Evolutionary conservation across 306 rosid species (phyloP).

Genomic region (Castanea crenata): DNA sequence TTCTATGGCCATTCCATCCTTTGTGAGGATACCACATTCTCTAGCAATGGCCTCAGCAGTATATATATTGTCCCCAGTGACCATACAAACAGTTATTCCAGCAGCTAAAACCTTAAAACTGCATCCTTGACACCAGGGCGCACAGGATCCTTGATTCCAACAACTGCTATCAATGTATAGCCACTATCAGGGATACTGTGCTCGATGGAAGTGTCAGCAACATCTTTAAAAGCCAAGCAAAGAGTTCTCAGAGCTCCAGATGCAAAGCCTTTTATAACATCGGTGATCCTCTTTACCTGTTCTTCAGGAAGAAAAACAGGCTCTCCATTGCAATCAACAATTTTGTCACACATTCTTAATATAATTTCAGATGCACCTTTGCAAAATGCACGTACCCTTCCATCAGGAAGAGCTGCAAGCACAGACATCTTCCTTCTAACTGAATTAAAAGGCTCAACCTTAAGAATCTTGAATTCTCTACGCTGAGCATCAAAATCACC

Average conservation of each 20-base stretch:
- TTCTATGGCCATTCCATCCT: conserved; percentile 70
- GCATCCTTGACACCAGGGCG: conserved; percentile 90
- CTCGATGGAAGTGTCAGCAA: conserved; percentile 29
- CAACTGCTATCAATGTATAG: conserved; percentile 70
- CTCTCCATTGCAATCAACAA: conserved; percentile 62
- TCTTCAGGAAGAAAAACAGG: conserved; percentile 51
- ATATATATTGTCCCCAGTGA: conserved; percentile 90
- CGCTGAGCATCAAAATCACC: conserved; percentile 58
- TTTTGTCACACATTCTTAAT: conserved; percentile 64
- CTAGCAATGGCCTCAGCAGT: conserved; percentile 90
- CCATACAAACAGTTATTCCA: conserved; percentile 93
- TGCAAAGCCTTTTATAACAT: conserved; percentile 73
- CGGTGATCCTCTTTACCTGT: conserved; percentile 31
- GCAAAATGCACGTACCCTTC: conserved; percentile 71
- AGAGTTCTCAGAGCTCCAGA: conserved; percentile 90
- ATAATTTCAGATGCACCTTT: conserved; percentile 96
- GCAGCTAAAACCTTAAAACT: conserved; percentile 73
- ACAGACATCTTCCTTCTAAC: conserved; percentile 91
- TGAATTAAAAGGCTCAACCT: conserved; percentile 86
- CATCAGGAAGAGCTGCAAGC: conserved; percentile 64
- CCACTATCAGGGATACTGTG: conserved; percentile 56
- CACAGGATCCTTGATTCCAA: conserved; percentile 96
- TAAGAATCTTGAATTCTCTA: conserved; percentile 48
- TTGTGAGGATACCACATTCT: conserved; percentile 91
- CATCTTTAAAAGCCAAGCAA: conserved; percentile 75